Base-by-base conservation (phyloP, 202 grass and related monocot genomes). In the Setaria italica region DNA sequence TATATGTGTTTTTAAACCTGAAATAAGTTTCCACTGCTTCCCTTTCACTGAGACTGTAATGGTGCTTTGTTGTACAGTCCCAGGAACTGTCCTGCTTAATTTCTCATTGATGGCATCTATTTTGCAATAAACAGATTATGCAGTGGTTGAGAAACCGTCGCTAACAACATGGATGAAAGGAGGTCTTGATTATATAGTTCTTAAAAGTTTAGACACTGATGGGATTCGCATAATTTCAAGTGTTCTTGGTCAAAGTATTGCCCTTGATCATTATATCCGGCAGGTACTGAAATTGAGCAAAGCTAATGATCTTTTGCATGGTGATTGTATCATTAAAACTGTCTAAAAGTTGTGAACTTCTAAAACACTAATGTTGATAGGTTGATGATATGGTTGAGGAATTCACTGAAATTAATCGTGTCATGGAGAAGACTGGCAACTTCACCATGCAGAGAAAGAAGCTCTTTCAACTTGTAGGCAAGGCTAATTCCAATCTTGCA, bases 351-450 rank as follows among this genome's bases (percentile, higher is more conserved):
- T 78, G 15, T 50, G 39, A 68, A 73, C 53, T 60, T 70, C 32
- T 66, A 37, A 70, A 43, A 11, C 9, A 34, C 48, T 77, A 47
- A 51, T 46, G 76, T 87, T 79, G 49, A 41, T 87, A 97, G 95
- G 92, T 97, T 11, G 92, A 94, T 97, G 92, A 97, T 88, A 97
- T 97, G 92, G 92, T 94, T 83, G 90, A 97, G 84, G 92, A 97
- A 87, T 93, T 97, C 78, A 94, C 92, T 86, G 95, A 97, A 67
- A 97, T 97, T 74, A 97, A 97, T 88, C 88, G 92, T 74, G 80
- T 88, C 50, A 97, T 97, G 92, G 95, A 94, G 80, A 97, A 94
- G 85, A 97, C 92, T 73, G 95, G 92, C 60, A 82, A 94, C 79
- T 94, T 94, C 77, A 90, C 88, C 42, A 97, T 97, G 90, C 80